Base-by-base conservation (phyloP, 495 filamentous ascomycete genomes). In the Letharia lupina region DNA sequence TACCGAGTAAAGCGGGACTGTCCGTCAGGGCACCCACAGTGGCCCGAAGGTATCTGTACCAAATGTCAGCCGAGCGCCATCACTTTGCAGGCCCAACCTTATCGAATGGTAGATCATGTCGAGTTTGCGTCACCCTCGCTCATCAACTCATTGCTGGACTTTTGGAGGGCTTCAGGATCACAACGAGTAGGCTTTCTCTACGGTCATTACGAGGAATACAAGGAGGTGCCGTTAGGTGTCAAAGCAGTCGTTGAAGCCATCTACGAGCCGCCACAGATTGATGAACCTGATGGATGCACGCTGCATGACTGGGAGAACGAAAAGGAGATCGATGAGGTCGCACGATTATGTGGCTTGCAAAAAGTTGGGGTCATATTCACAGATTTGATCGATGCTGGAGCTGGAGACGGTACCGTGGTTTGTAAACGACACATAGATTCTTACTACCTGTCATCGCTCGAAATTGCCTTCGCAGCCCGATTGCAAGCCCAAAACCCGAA, bases 51-150 rank as follows among this genome's bases (percentile, higher is more conserved):
- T n/a, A 98, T 99, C 68, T 99, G 94, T 78, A 95, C 91, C 52
- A 99, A 98, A 75, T 99, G 94, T 72, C 94, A 99, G 72, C 94
- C 94, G 18, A 96, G 93, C 65, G 94, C 94, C 37, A 99, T 99
- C 74, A 96, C 89, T 54, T 80, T 99, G 31, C 92, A 97, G 70
- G 90, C 90, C 18, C 94, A 99, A 73, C 82, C 89, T 41, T 99
- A 89, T 72, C 89, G 94, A n/a, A 97, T 93, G 90, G 92, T 99
- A 1, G 94, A 99, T 71, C 94, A 99, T 75, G 93, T 99, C 68
- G 95, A 99, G 73, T 98, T 99, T 73, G 83, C 94, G 5, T 85
- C 88, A 2, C 84, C 91, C 2, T 82, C 83, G 44, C 77, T 97
- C 31, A 88, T 99, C 73, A 88, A 99, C 72, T 87, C 85, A 11